phyloP scores from a whole-genome alignment of 371 early-diverging fungal genomes.

The Rhizomucor miehei region DNA sequence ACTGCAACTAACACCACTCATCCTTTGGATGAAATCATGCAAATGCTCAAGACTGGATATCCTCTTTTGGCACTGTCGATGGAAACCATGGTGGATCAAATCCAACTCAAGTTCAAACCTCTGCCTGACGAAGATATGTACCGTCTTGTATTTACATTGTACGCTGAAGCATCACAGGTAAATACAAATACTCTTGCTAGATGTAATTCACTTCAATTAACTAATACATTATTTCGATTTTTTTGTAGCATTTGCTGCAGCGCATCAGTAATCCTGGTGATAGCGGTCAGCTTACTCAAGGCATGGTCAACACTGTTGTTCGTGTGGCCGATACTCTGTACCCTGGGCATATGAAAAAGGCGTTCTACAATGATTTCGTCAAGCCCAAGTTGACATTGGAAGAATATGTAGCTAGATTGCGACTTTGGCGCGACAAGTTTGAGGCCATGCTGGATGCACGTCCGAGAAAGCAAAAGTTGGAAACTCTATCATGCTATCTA shows the following conservation, averaged over 20 bases:
- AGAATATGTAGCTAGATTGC: conserved; percentile 79
- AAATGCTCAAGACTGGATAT: conserved; percentile 93
- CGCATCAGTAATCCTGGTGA: conserved; percentile 68
- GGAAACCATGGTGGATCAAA: conserved; percentile 98
- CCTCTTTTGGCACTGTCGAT: conserved; percentile 93
- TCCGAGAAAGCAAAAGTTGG: conserved; percentile 79
- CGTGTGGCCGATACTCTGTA: conserved; percentile 84
- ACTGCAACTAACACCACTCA: conserved; percentile 7
- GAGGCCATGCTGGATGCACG: conserved; percentile 80
- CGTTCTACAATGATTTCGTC: conserved; percentile 90
- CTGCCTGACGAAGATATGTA: conserved; percentile 96
- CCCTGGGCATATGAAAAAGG: conserved; percentile 72
- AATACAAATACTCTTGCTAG: too few relatives aligned
- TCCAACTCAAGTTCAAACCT: conserved; percentile 88
- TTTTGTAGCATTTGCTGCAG: conserved; percentile 58
- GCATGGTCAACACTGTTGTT: conserved; percentile 79
- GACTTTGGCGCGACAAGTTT: conserved; percentile 88
- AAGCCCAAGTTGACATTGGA: conserved; percentile 72
- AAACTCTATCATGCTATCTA: conserved; percentile 85
- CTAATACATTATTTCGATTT: too few relatives aligned
- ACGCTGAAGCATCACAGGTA: conserved; percentile 88
- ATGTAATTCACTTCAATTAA: too few relatives aligned
- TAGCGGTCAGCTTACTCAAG: conserved; percentile 61
- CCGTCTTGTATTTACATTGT: conserved; percentile 84
- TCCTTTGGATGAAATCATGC: conserved; percentile 95